Percentiles rank a stretch among this genome's conserved stretches.
Evolutionary conservation across 2,329 filamentous ascomycete genomes (phyloP).

Genomic region (Diaporthe sp.): DNA sequence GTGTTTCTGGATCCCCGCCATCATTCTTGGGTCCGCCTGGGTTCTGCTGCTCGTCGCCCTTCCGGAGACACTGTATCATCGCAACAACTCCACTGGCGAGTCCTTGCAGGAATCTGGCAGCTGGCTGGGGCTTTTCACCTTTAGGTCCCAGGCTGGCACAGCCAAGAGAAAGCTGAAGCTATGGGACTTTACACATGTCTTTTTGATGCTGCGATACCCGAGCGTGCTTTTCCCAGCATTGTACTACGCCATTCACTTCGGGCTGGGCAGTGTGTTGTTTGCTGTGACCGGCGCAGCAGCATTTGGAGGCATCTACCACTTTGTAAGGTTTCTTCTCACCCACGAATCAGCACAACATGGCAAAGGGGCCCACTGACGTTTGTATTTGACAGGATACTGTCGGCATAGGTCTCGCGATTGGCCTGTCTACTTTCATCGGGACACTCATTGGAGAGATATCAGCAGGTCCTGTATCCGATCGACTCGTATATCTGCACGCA

Average conservation of each 20-base stretch:
- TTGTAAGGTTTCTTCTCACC: not conserved
- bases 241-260: constrained; percentile 7
- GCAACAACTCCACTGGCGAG: not conserved
- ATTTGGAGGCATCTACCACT: not conserved
- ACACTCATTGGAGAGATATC: constrained; percentile 1
- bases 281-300: not conserved
- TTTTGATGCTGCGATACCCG: constrained; percentile 11
- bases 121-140: not conserved
- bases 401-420: constrained; percentile 13
- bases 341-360: not conserved
- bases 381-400: not conserved
- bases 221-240: not conserved
- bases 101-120: not conserved
- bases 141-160: not conserved
- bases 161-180: not conserved
- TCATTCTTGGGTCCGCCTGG: not conserved
- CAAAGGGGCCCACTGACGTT: not conserved
- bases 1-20: constrained; percentile 17
- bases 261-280: not conserved
- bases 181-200: constrained; percentile 21
- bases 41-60: not conserved
- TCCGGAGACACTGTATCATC: constrained; percentile 10
- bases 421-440: not conserved
- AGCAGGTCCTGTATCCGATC: constrained; percentile 11
- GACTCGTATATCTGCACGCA: not conserved